Base-by-base conservation (phyloP, 75 land plant species). In the Pseudotsuga menziesii region DNA sequence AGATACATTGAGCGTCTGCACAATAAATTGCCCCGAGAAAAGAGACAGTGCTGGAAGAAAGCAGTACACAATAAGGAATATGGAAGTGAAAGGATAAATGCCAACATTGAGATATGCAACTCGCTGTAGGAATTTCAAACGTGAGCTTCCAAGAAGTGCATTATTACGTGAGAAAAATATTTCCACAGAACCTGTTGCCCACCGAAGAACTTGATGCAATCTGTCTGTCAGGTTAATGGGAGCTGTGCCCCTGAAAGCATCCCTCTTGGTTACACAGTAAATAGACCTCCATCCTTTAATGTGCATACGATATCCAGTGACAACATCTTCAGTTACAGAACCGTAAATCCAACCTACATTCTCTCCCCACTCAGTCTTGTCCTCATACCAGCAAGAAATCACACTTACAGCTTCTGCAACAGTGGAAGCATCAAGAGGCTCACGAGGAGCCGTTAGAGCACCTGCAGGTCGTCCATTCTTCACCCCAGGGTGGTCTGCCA, bases 131-230 rank as follows among this genome's bases (percentile, higher is more conserved):
- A 92, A 90, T 80, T 95, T 95, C 92, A 95, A 83, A 25, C 97
- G 82, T 0, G 82, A 72, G 76, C 78, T 81, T 20, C 90, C 98
- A 60, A 95, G 83, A 8, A 89, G 60, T 0, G 98, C 98, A 64
- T 95, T 95, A 91, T 95, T 95, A 14, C 88, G 72, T 12, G 97
- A 95, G 87, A 95, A 95, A 85, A 95, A 95, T 56, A 95, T 95
- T 88, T 95, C 98, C 13, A 95, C 98, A 0, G 97, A 95, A 3
- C 98, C 98, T 0, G 97, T 95, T 4, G 98, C 98, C 98, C 98
- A 95, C 0, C 97, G 86, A 58, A 95, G 94, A 22, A 95, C 98
- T 78, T 95, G 98, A 79, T 95, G 97, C 2, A 95, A 88, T 67
- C 98, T 71, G 80, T 89, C 93, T 6, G 93, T 91, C 16, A 91